Conservation (phyloP, 208 protist species). For the Acanthamoeba royreba region DNA sequence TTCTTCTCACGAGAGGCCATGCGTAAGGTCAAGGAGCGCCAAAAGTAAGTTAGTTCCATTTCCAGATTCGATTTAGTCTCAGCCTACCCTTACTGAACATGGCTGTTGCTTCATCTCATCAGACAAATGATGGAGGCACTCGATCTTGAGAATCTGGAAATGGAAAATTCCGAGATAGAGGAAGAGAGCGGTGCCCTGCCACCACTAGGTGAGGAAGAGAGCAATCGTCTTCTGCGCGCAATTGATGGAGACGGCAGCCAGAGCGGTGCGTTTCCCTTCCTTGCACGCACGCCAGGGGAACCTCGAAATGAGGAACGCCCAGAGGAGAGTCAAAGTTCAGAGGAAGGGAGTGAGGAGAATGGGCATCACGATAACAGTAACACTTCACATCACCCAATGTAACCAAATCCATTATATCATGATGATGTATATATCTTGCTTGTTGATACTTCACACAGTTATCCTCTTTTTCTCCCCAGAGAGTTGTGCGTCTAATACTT, state of each 20-base stretch:
- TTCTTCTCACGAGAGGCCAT: constrained; percentile 13
- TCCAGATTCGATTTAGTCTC: no score
- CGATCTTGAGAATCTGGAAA: background rate
- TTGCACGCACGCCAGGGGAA: no score
- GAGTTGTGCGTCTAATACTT: no score
- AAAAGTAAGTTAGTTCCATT: background rate
- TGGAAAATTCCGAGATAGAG: background rate
- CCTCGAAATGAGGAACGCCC: no score
- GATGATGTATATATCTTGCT: no score
- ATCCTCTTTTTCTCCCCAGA: no score
- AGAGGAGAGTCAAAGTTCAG: background rate
- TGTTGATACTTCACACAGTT: no score
- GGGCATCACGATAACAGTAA: no score
- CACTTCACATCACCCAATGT: no score
- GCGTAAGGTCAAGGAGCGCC: background rate
- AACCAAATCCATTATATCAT: no score
- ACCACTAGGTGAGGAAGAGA: background rate
- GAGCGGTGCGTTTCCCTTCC: background rate
- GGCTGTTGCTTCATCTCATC: background rate
- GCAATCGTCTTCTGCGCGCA: background rate
- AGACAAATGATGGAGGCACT: background rate
- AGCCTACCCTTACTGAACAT: background rate
- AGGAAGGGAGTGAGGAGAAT: no score
- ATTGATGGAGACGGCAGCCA: background rate
- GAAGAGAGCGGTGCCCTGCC: background rate